Evolutionary conservation across 148 eudicot species (phyloP).

Genomic region (Salicornia ramosissima): DNA sequence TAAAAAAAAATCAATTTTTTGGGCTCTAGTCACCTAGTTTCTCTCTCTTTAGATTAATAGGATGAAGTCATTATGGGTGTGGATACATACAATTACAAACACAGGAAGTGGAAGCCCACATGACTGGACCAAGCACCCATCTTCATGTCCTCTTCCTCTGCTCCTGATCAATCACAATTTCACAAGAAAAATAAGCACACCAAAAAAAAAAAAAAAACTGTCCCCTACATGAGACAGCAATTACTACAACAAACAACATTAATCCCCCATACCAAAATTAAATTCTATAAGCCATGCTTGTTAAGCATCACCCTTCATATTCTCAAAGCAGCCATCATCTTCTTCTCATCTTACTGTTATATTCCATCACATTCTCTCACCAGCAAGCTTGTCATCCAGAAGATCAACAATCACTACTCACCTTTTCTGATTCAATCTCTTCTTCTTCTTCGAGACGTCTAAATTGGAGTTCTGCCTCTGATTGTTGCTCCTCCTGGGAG

Average conservation of each 20-base stretch:
- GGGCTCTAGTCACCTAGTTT: no score
- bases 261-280: conserved; percentile 20
- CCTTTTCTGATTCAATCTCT: conserved; percentile 35
- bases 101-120: conserved; percentile 42
- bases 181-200: no score
- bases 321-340: conserved; percentile 19
- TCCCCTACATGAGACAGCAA: conserved; percentile 19
- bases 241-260: conserved; percentile 21
- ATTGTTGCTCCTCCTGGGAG: conserved; percentile 75
- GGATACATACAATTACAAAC: conserved; percentile 27
- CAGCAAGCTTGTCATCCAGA: conserved; percentile 41
- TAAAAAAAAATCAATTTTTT: background rate
- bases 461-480: conserved; percentile 45
- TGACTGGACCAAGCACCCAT: conserved; percentile 44
- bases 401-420: conserved; percentile 49
- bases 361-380: conserved; percentile 33
- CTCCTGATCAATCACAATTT: conserved; percentile 27
- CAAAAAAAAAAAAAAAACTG: conserved; percentile 16
- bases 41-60: conserved; percentile 13
- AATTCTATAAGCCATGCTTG: conserved; percentile 37
- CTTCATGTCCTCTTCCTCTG: conserved; percentile 40
- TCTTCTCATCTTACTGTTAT: conserved; percentile 30
- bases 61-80: conserved; percentile 23
- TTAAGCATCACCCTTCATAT: conserved; percentile 30
- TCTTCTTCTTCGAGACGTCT: conserved; percentile 27